Evolutionary conservation across 257 asterid genomes (phyloP), one percentile per base, ranked within the genome.

Genomic region (Fraxinus cuspidata): DNA sequence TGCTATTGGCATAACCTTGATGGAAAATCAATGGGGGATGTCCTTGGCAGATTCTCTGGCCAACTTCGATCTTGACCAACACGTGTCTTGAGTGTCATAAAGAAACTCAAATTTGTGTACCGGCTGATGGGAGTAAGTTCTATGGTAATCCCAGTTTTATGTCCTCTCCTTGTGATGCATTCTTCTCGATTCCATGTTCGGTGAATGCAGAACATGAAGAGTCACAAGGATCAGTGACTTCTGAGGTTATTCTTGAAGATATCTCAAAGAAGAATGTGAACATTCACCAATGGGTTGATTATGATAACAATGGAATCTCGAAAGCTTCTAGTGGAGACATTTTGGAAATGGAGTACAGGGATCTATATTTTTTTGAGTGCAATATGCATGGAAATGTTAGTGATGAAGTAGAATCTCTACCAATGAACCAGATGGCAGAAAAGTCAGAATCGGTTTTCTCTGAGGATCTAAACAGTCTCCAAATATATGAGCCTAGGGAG

Each of bases 181-280:
- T 79, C 74, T 51, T 58, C 67, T 68, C 79, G 73, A 83, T 83
- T 73, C 81, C 82, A 34, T 79, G 68, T 74, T 67, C 68, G 56
- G 77, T 25, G 32, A 71, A 66, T 38, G 40, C 31, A 68, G 77
- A 76, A 32, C 69, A 63, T 63, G 34, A 25, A 63, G 69, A 11
- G 34, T 63, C 69, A 63, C 69, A 25, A 23, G 69, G 69, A 63
- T 63, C 69, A 25, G 69, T 25, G 16, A 63, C 69, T 12, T 63
- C 34, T 63, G 34, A 25, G 32, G 31, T 63, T 11, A 63, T 27
- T 16, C 68, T 63, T 23, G 34, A 63, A 63, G 68, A 63, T 25
- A 25, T 63, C 4, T 10, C 35, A 25, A 63, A 25, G 32, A 63
- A 63, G 34, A 63, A 63, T 27, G 69, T 29, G 28, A 63, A 25